Evolutionary conservation across 2,329 filamentous ascomycete species (phyloP), one percentile per base, ranked within the genome.

Genomic region (Ascochyta lentis): DNA sequence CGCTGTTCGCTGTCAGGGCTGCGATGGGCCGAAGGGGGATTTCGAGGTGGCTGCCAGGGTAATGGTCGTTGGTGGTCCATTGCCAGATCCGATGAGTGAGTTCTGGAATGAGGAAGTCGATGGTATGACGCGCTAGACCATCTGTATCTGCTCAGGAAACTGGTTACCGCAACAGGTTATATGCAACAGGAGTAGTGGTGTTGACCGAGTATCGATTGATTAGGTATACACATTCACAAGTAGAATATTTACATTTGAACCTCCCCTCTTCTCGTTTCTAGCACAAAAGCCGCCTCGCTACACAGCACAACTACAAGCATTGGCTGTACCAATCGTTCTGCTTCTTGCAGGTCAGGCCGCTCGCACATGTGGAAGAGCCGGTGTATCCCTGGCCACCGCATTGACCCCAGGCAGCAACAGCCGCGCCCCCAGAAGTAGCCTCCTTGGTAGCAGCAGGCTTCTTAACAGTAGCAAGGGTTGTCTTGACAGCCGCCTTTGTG

Each of bases 301-400:
- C 6, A 7, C 33, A 2, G 33, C 33, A 6, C 1, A 42, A 27
- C 12, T 49, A 64, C 7, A 57, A n/a, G 59, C 80, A 81, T 70
- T 82, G 80, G 34, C 65, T 76, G 69, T 82, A 82, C 65, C 76
- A 81, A 1, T 73, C 67, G 65, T 81, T 81, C 42, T 57, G 61
- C 19, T 68, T 65, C 39, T 69, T 68, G 68, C 80, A 82, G 3
- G 66, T 63, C 40, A 56, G 65, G 8, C 79, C 79, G 13, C 66
- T 49, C 2, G 69, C 69, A 48, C 79, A 81, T 9, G 65, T 57
- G 0, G 70, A 77, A 1, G 76, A 57, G 19, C 79, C 80, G 3
- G 64, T 69, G 58, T 69, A 79, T 52, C 70, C 73, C 23, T 63
- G 63, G 13, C 79, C 80, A 55, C 79, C 80, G 62, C 79, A 81